Conservation (phyloP, 2,329 filamentous ascomycete species). For the Blumeria hordei region DNA sequence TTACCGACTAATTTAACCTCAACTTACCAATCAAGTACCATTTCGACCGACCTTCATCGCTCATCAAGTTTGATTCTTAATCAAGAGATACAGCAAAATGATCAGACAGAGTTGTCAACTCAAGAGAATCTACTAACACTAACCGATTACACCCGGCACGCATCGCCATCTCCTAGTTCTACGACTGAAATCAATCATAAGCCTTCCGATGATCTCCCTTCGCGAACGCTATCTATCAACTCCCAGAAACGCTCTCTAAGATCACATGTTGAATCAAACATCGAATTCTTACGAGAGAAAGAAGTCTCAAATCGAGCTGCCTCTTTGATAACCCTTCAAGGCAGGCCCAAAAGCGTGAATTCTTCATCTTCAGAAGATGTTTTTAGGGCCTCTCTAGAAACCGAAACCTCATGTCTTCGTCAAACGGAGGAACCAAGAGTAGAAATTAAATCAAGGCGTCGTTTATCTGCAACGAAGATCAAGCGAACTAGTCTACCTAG, state of each 20-base stretch:
- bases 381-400: no score
- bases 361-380: conserved; percentile 12
- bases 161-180: conserved; percentile 32
- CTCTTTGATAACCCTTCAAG: conserved; percentile 5
- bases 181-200: conserved; percentile 35
- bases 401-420: no score
- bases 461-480: conserved; percentile 25
- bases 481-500: conserved; percentile 53
- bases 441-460: conserved; percentile 20
- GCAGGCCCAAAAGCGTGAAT: conserved; percentile 14
- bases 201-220: conserved; percentile 14
- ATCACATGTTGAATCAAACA: conserved; percentile 58
- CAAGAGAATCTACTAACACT: conserved; percentile 7
- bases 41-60: conserved; percentile 21
- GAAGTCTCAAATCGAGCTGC: conserved; percentile 23
- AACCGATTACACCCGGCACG: conserved; percentile 17
- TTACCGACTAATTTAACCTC: conserved; percentile 17
- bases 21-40: conserved; percentile 7
- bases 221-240: conserved; percentile 40
- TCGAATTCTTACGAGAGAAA: conserved; percentile 60
- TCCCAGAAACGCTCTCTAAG: conserved; percentile 51
- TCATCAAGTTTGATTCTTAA: conserved; percentile 22
- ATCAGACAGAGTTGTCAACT: conserved; percentile 5
- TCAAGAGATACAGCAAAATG: conserved; percentile 10
- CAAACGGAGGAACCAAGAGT: no score